Evolutionary conservation across 306 rosid genomes (phyloP), one percentile per base, ranked within the genome.

Genomic region (Dalbergia cultrata): DNA sequence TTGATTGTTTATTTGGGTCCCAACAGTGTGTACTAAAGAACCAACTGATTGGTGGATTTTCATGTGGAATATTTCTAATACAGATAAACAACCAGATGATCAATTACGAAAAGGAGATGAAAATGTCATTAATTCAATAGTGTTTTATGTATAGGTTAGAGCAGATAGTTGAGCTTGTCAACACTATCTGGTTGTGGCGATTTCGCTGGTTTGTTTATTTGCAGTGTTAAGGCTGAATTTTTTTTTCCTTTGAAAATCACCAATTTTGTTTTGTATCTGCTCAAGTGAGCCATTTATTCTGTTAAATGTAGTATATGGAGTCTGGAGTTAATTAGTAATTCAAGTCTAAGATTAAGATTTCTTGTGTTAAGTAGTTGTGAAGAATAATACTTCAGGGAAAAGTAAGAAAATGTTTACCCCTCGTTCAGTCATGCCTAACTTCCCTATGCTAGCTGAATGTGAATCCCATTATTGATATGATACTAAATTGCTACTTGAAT

Each of bases 401-500:
- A 16, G 45, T 41, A 6, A 71, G 34, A 61, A 72, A 45, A 13
- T 67, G 52, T 21, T 18, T 5, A 3, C 31, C 68, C 37, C 13
- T 18, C 26, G 58, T 21, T 71, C 19, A 33, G 8, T 47, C 14
- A 16, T 59, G 85, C 41, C 7, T 72, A 44, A 53, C 67, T 67
- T 14, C 41, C 26, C 63, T 37, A 1, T 60, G n/a, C 8, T 54
- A 73, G 26, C 12, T 60, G 72, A 67, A 73, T 67, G 31, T 73
- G 49, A 19, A 72, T 63, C 69, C 69, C 9, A 71, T 67, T 78
- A 78, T 31, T 1, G 7, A 50, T 74, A 11, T 70, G 80, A 67
- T 80, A 31, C 78, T 80, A 17, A 80, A 52, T 66, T 65, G 7
- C 81, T 47, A 62, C 56, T 73, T 79, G n/a, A 56, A 60, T 90